A percentile compares a stretch with the other conserved stretches of the same genome.
These are phyloP conservation scores for Coix lacrymajobi DNA, from an alignment of 176 grass and related monocot genomes.

Conservation along the genomic window DNA sequence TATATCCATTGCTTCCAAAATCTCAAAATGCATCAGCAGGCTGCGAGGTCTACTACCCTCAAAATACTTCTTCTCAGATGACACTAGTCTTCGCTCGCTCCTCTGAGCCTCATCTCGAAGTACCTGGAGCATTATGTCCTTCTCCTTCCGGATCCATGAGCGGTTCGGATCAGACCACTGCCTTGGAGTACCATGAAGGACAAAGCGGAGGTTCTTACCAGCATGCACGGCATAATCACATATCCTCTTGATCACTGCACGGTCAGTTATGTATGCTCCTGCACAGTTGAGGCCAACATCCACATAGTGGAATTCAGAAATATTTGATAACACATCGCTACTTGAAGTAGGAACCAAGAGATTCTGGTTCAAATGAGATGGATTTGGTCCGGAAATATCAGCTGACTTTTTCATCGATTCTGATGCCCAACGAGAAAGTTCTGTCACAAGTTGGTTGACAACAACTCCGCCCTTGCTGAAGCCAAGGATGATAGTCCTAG, in stretches of 20 bases:
- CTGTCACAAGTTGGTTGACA: slow-evolving; percentile 72
- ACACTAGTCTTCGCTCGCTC: slow-evolving; percentile 31
- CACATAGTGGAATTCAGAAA: slow-evolving; percentile 77
- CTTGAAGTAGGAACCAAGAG: slow-evolving; percentile 39
- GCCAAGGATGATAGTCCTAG: slow-evolving; percentile 61
- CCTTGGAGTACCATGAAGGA: slow-evolving; percentile 69
- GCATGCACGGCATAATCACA: slow-evolving; percentile 11
- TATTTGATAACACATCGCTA: slow-evolving; percentile 48
- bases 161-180: slow-evolving; percentile 57
- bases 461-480: slow-evolving; percentile 95
- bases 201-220: slow-evolving; percentile 33
- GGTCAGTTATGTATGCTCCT: slow-evolving; percentile 78
- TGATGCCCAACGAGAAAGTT: slow-evolving; percentile 49
- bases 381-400: neutral
- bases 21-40: slow-evolving; percentile 75
- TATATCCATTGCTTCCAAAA: slow-evolving; percentile 54
- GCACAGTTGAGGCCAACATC: slow-evolving; percentile 82
- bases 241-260: slow-evolving; percentile 37
- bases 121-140: slow-evolving; percentile 36
- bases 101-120: slow-evolving; percentile 35
- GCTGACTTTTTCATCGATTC: slow-evolving; percentile 6
- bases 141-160: slow-evolving; percentile 48
- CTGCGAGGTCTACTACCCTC: slow-evolving; percentile 21
- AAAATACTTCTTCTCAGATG: slow-evolving; percentile 49
- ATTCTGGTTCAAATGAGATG: slow-evolving; percentile 6